phyloP scores from a whole-genome alignment of 2,329 filamentous ascomycete genomes.

The Pseudogymnoascus sp. region DNA sequence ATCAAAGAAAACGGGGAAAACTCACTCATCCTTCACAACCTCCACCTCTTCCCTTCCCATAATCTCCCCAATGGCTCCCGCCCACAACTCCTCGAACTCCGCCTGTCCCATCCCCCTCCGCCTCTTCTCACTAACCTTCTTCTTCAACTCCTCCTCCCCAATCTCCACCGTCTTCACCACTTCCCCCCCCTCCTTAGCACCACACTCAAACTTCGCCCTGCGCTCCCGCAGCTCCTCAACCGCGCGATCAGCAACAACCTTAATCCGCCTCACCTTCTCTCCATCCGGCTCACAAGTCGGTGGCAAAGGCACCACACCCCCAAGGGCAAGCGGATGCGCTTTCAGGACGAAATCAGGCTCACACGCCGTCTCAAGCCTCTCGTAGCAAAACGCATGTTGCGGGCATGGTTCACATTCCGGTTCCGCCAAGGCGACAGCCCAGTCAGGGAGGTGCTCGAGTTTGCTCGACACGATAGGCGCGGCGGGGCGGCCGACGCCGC shows the following conservation, averaged over 20 bases:
- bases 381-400: constrained; percentile 79
- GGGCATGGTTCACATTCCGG: constrained; percentile 89
- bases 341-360: constrained; percentile 81
- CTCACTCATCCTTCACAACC: constrained; percentile 46
- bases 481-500: constrained; percentile 66
- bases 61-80: constrained; percentile 64
- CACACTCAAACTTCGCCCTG: constrained; percentile 85
- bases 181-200: constrained; percentile 57
- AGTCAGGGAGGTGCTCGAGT: constrained; percentile 60
- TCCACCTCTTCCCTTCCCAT: constrained; percentile 53
- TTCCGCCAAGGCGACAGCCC: constrained; percentile 58
- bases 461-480: constrained; percentile 40
- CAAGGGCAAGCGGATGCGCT: constrained; percentile 73
- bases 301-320: constrained; percentile 72
- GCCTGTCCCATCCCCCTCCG: constrained; percentile 75
- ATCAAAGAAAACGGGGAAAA: constrained; percentile 26
- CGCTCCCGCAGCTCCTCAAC: constrained; percentile 79
- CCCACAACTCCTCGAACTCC: constrained; percentile 88
- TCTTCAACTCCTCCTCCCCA: constrained; percentile 62
- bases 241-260: constrained; percentile 78
- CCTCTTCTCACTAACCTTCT: constrained; percentile 64
- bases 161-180: constrained; percentile 54
- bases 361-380: constrained; percentile 68
- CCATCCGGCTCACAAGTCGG: constrained; percentile 93
- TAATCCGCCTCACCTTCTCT: constrained; percentile 79